phyloP scores from a whole-genome alignment of 108 stramenopile genomes.

The Pseudonitzschia multiseries region DNA sequence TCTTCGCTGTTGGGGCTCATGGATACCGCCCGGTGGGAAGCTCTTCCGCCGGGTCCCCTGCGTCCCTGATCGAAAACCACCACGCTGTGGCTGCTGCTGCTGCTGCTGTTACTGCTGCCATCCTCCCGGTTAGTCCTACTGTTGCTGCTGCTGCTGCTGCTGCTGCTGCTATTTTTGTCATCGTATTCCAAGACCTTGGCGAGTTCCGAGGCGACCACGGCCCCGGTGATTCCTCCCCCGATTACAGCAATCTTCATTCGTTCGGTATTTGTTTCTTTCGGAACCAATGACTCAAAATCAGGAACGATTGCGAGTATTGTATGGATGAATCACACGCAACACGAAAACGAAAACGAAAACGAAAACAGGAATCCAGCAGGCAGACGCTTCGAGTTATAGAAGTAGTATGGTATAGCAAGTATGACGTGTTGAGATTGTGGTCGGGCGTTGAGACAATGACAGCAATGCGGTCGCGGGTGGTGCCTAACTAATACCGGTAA shows the following conservation, averaged over 20 bases:
- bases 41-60: constrained; percentile 59
- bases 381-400: no score
- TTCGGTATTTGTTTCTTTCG: neutral
- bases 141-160: neutral
- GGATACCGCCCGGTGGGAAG: constrained; percentile 37
- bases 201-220: constrained; percentile 11
- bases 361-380: no score
- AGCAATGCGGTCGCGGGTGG: no score
- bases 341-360: no score
- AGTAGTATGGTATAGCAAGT: no score
- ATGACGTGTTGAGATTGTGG: no score
- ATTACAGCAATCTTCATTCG: constrained; percentile 13
- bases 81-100: constrained; percentile 7
- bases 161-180: neutral
- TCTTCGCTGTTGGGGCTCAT: constrained; percentile 7
- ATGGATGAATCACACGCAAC: no score
- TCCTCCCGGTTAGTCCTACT: no score
- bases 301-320: no score
- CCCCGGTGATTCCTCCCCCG: constrained; percentile 14
- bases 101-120: neutral
- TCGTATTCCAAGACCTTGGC: constrained; percentile 10
- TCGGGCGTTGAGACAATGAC: no score
- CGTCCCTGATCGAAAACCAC: constrained; percentile 67
- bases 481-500: no score
- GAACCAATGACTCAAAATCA: no score